A percentile compares a stretch with the other conserved stretches of the same genome.
These are phyloP conservation scores for Globisporangium spinosum DNA, from an alignment of 352 stramenopile species.

Conservation along the genomic window DNA sequence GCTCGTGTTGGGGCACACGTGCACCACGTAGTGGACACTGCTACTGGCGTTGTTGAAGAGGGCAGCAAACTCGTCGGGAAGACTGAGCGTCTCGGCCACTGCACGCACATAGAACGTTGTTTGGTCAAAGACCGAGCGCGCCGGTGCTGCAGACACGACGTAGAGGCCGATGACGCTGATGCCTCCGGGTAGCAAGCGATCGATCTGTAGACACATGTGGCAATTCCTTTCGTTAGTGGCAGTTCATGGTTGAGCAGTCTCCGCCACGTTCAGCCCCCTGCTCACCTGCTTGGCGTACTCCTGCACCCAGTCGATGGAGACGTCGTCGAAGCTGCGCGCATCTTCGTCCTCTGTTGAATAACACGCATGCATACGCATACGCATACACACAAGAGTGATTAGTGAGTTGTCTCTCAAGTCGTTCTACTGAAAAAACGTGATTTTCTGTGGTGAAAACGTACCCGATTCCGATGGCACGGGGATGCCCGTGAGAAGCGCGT, in stretches of 20 bases:
- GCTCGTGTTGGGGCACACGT: constrained; percentile 29
- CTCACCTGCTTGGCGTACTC: constrained; percentile 53
- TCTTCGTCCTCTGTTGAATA: constrained; percentile 27
- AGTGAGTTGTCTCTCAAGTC: not conserved
- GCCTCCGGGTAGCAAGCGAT: constrained; percentile 58
- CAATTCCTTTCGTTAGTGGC: not conserved
- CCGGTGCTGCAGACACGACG: constrained; percentile 34
- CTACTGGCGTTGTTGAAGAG: constrained; percentile 6
- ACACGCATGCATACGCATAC: not conserved
- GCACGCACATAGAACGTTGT: constrained; percentile 52
- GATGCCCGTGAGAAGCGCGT: constrained; percentile 47
- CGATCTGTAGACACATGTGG: constrained; percentile 20
- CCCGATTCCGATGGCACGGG: constrained; percentile 49
- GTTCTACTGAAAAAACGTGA: not conserved
- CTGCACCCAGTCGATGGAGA: constrained; percentile 64
- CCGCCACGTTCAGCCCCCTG: not conserved
- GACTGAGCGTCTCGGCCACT: constrained; percentile 31
- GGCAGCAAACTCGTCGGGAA: constrained; percentile 17
- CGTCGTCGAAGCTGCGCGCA: constrained; percentile 34
- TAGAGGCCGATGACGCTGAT: constrained; percentile 54
- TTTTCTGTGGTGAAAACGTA: not conserved
- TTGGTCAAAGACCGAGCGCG: constrained; percentile 29
- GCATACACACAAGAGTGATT: not conserved
- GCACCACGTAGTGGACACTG: constrained; percentile 38
- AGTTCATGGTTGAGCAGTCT: not conserved